Evolutionary conservation across 345 rosid species (phyloP), one percentile per base, ranked within the genome.

Genomic region (Salix exigua): DNA sequence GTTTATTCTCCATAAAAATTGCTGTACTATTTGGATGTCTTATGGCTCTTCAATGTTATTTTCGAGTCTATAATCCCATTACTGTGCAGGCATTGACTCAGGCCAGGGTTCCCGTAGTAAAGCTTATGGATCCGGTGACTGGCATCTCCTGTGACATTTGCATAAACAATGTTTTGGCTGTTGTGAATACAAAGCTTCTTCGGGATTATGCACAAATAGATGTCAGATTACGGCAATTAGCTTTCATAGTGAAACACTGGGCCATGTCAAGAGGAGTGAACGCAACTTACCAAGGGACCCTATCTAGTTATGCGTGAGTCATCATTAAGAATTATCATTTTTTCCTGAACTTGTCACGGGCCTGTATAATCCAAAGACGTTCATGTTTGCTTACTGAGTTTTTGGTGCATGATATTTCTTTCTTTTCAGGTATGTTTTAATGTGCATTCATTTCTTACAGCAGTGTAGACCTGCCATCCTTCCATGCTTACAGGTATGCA

Each of bases 261-360:
- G 99, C 98, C 65, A 96, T 93, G 80, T 91, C 97, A 5, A 91
- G 99, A 86, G 92, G 86, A 68, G 99, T 96, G 21, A 96, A 93
- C 82, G 94, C 87, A 87, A 93, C 98, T 78, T 93, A 96, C 81
- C 97, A 90, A 68, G 99, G 99, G 88, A 96, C 99, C 42, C 85
- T 96, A 31, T 96, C 99, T 72, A 96, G 99, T 89, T 96, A 96
- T 68, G 99, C 99, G 98, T 96, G 81, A 92, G 99, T 89, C 71
- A 21, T 64, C 79, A 66, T 38, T 76, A 66, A 30, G 64, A 48
- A 60, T 33, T 53, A 71, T 46, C 21, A 17, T 48, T n/a, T 70
- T 42, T 80, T 75, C 58, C 60, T 33, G 68, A 67, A 74, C 65
- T 68, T 42, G 26, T 65, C 30, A 33, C 28, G 8, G 23, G 70